A percentile compares a stretch with the other conserved stretches of the same genome.
These are phyloP conservation scores for Staphylotrichum longicolle DNA, from an alignment of 495 filamentous ascomycete genomes.

Conservation along the genomic window DNA sequence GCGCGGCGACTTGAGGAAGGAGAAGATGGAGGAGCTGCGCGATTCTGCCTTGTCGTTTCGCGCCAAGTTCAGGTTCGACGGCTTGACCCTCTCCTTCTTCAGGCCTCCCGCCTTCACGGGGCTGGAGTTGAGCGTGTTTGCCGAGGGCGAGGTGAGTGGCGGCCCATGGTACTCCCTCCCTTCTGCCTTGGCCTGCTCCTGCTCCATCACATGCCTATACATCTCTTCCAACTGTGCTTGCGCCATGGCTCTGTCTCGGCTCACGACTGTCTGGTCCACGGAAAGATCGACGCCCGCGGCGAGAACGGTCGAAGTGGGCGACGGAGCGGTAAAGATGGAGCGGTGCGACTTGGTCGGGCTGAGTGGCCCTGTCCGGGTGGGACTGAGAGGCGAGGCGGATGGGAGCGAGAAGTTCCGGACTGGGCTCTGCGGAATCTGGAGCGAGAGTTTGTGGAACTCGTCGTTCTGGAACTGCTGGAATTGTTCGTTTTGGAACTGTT, in stretches of 20 bases:
- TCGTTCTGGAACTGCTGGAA: slow-evolving; percentile 1
- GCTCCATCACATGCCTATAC: slow-evolving; percentile 88
- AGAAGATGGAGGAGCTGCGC: slow-evolving; percentile 50
- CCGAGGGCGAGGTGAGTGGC: slow-evolving; percentile 32
- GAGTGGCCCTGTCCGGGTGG: slow-evolving; percentile 36
- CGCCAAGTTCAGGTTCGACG: slow-evolving; percentile 44
- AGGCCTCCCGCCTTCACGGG: slow-evolving; percentile 20
- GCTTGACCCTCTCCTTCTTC: slow-evolving; percentile 44
- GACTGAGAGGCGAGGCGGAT: slow-evolving; percentile 25
- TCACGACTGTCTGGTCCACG: slow-evolving; percentile 73
- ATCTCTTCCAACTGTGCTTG: slow-evolving; percentile 83
- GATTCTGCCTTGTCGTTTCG: slow-evolving; percentile 46
- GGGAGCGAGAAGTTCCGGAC: slow-evolving; percentile 50
- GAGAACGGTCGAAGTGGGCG: slow-evolving; percentile 47
- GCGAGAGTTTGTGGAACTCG: slow-evolving; percentile 12
- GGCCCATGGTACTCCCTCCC: slow-evolving; percentile 43
- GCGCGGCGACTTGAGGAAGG: slow-evolving; percentile 51
- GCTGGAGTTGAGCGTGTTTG: slow-evolving; percentile 31
- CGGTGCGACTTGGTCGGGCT: slow-evolving; percentile 48
- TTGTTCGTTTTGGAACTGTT: slow-evolving; percentile 15
- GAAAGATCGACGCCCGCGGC: slow-evolving; percentile 40
- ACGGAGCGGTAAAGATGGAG: slow-evolving; percentile 50
- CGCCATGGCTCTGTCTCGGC: slow-evolving; percentile 66
- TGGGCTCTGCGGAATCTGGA: slow-evolving; percentile 33
- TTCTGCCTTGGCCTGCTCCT: slow-evolving; percentile 65